Conservation (phyloP, 345 rosid genomes). For the Eucalyptus cloeziana region DNA sequence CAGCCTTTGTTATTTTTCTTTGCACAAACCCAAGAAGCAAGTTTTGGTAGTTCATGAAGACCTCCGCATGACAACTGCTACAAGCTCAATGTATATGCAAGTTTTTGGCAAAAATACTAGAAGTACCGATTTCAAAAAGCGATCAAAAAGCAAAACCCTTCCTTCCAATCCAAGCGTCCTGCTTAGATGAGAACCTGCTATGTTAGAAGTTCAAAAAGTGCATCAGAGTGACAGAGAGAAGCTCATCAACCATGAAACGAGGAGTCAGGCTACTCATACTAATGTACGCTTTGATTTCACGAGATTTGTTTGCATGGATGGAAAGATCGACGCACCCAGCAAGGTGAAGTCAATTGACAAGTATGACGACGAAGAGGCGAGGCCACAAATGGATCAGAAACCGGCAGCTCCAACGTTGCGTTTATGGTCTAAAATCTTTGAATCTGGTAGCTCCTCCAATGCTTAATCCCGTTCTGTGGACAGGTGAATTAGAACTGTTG, state of each 20-base stretch:
- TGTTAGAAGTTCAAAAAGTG: too few species aligned
- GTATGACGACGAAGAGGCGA: background rate
- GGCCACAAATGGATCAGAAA: background rate
- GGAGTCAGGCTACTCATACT: background rate
- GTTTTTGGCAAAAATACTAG: too few species aligned
- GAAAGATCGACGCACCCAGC: background rate
- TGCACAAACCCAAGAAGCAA: fast-evolving
- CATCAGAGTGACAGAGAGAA: too few species aligned
- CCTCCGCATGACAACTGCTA: background rate
- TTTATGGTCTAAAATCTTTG: background rate
- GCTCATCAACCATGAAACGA: background rate
- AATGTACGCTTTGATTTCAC: fast-evolving
- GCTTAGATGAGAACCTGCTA: too few species aligned
- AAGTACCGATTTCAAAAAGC: fast-evolving
- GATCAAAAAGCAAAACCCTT: fast-evolving
- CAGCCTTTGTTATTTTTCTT: too few species aligned
- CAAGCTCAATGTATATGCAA: too few species aligned
- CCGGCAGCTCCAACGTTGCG: background rate
- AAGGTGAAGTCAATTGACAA: background rate
- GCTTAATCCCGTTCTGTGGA: background rate
- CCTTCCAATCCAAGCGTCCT: fast-evolving
- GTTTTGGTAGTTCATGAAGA: fast-evolving
- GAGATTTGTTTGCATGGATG: fast-evolving
- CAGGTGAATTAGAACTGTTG: fast-evolving
- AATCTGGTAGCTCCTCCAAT: background rate